Base-by-base conservation (phyloP, 139 green algal genomes). In the Coccomyxa sp. region DNA sequence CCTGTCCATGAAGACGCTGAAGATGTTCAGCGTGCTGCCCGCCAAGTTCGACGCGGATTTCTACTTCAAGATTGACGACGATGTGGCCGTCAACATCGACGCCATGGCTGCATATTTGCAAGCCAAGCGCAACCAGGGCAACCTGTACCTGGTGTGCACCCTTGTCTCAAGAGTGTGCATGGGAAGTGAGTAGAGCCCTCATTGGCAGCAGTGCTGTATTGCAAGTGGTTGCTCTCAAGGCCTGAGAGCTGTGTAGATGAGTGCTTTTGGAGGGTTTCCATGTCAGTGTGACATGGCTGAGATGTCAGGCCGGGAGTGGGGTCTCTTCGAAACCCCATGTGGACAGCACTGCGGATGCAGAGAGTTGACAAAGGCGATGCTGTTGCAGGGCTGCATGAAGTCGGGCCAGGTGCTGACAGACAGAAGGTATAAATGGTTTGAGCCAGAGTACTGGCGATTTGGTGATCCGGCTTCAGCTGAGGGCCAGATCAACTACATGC, bases 11-110 rank as follows among this genome's bases (percentile, higher is more conserved):
- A 93, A 93, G 76, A 92, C 83, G 24, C 82, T 90, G 8, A 81
- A 80, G 70, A 85, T 90, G 69, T 92, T 89, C 64, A 39, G 41
- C 39, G 70, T 79, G 7, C 81, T 90, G 55, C 74, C 83, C 29
- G 29, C 68, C 27, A 76, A 79, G 34, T 75, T 84, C n/a, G 84
- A 90, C 68, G 90, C 90, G 29, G 79, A 90, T 68, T 94, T 93
- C 72, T 94, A 95, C 71, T 87, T 94, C 81, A 94, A 94, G 37
- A 81, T 89, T 4, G 82, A 89, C 68, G 88, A 93, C 73, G 84
- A 90, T 68, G 86, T 92, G 31, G 85, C 85, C 18, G 78, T 93
- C 29, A 86, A 92, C 75, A 39, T 90, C 6, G 73, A 85, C 12
- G 82, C 81, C 16, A 55, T 93, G 38, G 75, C 76, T 0, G 82